A percentile compares a stretch with the other conserved stretches of the same genome.
Evolutionary conservation across 2,329 filamentous ascomycete genomes (phyloP).

Genomic region (Alternaria solani): DNA sequence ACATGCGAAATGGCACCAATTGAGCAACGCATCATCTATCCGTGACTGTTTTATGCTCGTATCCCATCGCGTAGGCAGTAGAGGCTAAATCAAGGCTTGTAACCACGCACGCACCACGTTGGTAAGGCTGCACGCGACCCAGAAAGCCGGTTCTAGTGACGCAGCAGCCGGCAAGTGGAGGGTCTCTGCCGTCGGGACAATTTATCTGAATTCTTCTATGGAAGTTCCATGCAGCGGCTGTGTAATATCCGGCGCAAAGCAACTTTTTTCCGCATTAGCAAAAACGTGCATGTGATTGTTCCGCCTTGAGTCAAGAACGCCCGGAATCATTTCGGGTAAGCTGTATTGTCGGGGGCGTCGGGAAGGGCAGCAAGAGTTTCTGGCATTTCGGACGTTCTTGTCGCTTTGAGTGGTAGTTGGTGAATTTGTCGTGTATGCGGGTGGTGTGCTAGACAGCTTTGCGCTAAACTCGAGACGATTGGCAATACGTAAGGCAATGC

Average conservation of each 20-base stretch:
- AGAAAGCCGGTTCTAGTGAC: constrained; percentile 21
- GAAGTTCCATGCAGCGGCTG: constrained; percentile 9
- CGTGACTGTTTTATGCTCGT: background rate
- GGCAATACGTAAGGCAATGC: constrained; percentile 44
- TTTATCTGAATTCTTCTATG: constrained; percentile 7
- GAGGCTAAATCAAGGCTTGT: constrained; percentile 24
- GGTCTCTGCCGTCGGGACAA: constrained; percentile 19
- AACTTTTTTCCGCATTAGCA: background rate
- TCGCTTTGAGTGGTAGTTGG: constrained; percentile 7
- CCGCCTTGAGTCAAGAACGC: constrained; percentile 14
- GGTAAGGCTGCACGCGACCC: constrained; percentile 24
- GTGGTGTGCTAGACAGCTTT: constrained; percentile 16
- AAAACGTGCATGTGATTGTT: constrained; percentile 20
- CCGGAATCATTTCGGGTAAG: constrained; percentile 16
- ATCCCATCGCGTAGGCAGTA: constrained; percentile 7
- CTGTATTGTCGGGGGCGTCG: constrained; percentile 13
- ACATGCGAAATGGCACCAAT: constrained; percentile 8
- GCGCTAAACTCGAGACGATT: constrained; percentile 28
- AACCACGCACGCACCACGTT: constrained; percentile 11
- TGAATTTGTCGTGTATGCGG: constrained; percentile 7
- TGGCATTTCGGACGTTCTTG: background rate
- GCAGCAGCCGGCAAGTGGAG: constrained; percentile 20
- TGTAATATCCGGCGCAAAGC: constrained; percentile 8
- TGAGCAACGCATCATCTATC: constrained; percentile 6
- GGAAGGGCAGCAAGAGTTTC: constrained; percentile 5